Evolutionary conservation across 129 eudicot genomes (phyloP).

Genomic region (Sambucus nigra): DNA sequence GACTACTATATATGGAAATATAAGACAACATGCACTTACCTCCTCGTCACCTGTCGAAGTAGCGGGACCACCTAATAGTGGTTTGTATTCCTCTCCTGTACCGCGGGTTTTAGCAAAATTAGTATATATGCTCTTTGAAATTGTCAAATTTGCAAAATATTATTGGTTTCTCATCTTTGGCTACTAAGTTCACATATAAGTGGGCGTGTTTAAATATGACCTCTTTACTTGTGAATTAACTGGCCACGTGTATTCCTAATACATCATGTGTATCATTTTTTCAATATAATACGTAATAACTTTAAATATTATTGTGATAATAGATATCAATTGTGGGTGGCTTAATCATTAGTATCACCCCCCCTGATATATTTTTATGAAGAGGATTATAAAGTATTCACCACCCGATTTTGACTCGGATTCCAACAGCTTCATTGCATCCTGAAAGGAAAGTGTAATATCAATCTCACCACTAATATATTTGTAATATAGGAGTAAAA

Average conservation of each 20-base stretch:
- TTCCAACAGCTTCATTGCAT: conserved; percentile 9
- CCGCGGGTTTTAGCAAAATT: not conserved
- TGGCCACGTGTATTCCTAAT: too few relatives aligned
- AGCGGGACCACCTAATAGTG: conserved; percentile 6
- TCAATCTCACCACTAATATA: not conserved
- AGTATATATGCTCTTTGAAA: not conserved
- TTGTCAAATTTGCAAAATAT: too few relatives aligned
- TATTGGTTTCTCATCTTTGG: too few relatives aligned
- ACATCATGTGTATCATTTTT: too few relatives aligned
- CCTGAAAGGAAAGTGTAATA: conserved; percentile 6
- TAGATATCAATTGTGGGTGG: too few relatives aligned
- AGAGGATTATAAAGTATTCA: not conserved
- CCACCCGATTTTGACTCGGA: conserved; percentile 3
- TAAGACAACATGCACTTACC: not conserved
- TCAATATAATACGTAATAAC: not conserved
- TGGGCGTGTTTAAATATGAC: too few relatives aligned
- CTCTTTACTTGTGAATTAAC: too few relatives aligned
- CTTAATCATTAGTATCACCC: too few relatives aligned
- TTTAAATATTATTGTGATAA: not conserved
- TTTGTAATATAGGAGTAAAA: not conserved
- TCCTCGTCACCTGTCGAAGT: not conserved
- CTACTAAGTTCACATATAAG: not conserved
- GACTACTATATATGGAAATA: not conserved
- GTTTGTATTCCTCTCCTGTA: conserved; percentile 13
- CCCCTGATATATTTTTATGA: too few relatives aligned